A percentile compares a stretch with the other conserved stretches of the same genome.
Evolutionary conservation across 768 basidiomycete genomes (phyloP).

Genomic region (Phylloporus sp.): DNA sequence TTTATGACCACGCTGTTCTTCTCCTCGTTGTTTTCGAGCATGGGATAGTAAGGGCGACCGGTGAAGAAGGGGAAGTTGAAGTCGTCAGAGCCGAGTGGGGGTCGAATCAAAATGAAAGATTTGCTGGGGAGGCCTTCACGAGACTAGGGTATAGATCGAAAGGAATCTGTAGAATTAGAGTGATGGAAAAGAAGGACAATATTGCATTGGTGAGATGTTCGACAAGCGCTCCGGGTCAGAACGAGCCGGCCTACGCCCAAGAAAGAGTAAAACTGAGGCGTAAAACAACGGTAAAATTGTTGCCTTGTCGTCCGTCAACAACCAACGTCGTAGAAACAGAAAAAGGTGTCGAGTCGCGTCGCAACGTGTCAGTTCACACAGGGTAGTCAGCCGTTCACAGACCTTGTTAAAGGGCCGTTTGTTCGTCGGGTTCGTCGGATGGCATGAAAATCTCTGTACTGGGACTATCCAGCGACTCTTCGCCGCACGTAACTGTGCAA

Average conservation of each 20-base stretch:
- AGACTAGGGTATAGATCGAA: conserved; percentile 25
- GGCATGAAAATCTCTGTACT: too few species aligned
- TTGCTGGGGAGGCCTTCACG: conserved; percentile 20
- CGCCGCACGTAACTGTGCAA: too few species aligned
- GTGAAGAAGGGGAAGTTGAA: conserved; percentile 39
- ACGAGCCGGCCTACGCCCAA: conserved; percentile 30
- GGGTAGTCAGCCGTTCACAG: too few species aligned
- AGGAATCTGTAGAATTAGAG: conserved; percentile 32
- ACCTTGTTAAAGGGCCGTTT: too few species aligned
- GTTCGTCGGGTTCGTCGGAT: too few species aligned
- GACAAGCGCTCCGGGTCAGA: conserved; percentile 32
- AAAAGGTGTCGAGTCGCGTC: too few species aligned
- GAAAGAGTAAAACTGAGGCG: conserved; percentile 22
- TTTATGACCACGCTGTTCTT: conserved; percentile 94
- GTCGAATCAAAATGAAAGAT: conserved; percentile 18
- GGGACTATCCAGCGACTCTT: too few species aligned
- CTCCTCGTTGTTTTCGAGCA: conserved; percentile 62
- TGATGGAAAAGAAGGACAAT: conserved; percentile 35
- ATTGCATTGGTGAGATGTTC: conserved; percentile 31
- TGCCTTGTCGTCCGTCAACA: conserved; percentile 33
- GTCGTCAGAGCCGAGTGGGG: conserved; percentile 36
- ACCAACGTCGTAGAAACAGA: conserved; percentile 33
- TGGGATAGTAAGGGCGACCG: conserved; percentile 47
- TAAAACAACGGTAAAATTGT: conserved; percentile 23
- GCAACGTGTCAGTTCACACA: too few species aligned